These are phyloP conservation scores for Boletellus emodensis DNA, from an alignment of 768 basidiomycete genomes.

Conservation along the genomic window DNA sequence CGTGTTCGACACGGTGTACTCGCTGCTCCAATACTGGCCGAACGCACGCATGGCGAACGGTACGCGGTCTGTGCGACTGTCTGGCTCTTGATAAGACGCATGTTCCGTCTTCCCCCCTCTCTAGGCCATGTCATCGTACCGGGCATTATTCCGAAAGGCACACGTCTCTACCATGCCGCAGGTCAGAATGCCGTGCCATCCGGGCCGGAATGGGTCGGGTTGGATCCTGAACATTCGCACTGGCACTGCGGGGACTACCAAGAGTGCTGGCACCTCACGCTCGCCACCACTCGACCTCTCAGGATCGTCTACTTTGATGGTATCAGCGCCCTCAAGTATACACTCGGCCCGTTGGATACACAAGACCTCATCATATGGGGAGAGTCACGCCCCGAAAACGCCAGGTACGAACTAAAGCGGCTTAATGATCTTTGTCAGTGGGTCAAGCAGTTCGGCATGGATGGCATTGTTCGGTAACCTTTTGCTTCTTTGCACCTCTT, in stretches of 20 bases:
- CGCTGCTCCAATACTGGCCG: constrained; percentile 37
- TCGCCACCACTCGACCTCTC: constrained; percentile 27
- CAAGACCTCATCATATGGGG: constrained; percentile 50
- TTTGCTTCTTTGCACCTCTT: neutral
- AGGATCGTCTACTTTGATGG: constrained; percentile 53
- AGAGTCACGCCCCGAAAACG: constrained; percentile 11
- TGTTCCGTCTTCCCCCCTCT: neutral
- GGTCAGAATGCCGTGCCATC: constrained; percentile 15
- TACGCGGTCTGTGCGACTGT: neutral
- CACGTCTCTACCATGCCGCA: constrained; percentile 2
- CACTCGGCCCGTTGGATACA: constrained; percentile 39
- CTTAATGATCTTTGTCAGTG: constrained; percentile 41
- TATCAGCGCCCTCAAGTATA: constrained; percentile 43
- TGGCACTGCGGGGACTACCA: constrained; percentile 24
- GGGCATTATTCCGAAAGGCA: constrained; percentile 4
- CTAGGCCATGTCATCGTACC: constrained; percentile 5
- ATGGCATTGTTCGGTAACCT: constrained; percentile 44
- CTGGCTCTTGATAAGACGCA: neutral
- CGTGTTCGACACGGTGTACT: constrained; percentile 34
- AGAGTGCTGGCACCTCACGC: constrained; percentile 5
- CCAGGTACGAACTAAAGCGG: constrained; percentile 32
- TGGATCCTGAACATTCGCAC: constrained; percentile 32
- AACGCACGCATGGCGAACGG: constrained; percentile 37
- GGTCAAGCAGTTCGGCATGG: constrained; percentile 38
- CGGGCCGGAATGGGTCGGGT: constrained; percentile 28